A percentile compares a stretch with the other conserved stretches of the same genome.
Evolutionary conservation across 169 alveolate genomes (phyloP).

Genomic region (Plasmodium cynomolgi): DNA sequence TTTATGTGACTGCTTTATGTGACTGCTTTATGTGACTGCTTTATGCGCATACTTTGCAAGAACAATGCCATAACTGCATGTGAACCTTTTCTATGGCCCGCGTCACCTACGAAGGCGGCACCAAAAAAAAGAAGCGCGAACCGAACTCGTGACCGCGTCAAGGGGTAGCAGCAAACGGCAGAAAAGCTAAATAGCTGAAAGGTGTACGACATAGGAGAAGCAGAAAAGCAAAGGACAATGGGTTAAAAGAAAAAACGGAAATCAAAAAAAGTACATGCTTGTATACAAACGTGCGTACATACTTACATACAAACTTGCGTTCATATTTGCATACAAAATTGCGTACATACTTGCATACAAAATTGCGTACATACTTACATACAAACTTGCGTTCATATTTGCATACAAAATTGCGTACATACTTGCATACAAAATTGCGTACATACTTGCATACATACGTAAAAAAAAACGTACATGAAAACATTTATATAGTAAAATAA

Average conservation of each 20-base stretch:
- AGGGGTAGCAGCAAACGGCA: background rate
- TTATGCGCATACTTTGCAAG: background rate
- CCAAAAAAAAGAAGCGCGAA: background rate
- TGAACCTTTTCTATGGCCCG: background rate
- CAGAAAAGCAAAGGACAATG: background rate
- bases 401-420: background rate
- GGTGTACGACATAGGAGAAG: background rate
- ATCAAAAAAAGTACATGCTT: background rate
- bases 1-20: background rate
- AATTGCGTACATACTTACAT: background rate
- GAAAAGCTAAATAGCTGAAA: background rate
- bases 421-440: background rate
- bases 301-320: no score
- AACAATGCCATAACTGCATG: background rate
- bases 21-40: background rate
- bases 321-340: background rate
- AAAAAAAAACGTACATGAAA: background rate
- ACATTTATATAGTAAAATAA: background rate
- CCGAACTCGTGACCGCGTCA: background rate
- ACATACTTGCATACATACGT: background rate
- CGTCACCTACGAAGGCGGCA: background rate
- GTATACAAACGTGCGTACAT: background rate
- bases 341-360: background rate
- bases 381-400: no score
- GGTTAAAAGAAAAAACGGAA: background rate